These are phyloP conservation scores for Globisporangium megalacanthum DNA, from an alignment of 352 stramenopile species.

Conservation along the genomic window DNA sequence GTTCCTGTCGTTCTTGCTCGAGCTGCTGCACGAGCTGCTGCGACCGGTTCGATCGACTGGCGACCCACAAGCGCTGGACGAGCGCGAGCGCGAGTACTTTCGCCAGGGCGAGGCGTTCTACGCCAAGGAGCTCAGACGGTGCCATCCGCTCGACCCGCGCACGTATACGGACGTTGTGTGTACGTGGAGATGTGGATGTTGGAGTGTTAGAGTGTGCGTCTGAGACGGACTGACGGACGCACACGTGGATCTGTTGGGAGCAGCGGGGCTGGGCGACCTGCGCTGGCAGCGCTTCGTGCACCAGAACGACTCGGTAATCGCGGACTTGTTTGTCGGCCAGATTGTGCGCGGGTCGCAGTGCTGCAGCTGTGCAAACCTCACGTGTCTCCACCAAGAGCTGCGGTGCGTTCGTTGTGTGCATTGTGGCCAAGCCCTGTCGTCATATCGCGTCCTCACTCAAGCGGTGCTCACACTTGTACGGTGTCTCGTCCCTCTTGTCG, in stretches of 20 bases:
- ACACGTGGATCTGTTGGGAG: neutral
- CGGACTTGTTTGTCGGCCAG: conserved; percentile 62
- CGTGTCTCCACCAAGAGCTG: conserved; percentile 65
- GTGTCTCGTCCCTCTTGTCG: conserved; percentile 1
- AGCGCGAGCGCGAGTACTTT: conserved; percentile 15
- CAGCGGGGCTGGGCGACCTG: conserved; percentile 54
- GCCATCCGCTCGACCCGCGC: conserved; percentile 26
- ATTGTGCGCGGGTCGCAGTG: conserved; percentile 77
- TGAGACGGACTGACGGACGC: neutral
- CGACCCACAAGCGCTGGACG: neutral
- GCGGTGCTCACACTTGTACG: neutral
- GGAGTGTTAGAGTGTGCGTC: neutral
- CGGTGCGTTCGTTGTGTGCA: conserved; percentile 16
- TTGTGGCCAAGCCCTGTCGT: too few species aligned
- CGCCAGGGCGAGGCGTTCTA: conserved; percentile 22
- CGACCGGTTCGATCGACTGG: conserved; percentile 8
- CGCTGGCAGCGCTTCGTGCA: conserved; percentile 55
- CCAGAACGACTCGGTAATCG: conserved; percentile 62
- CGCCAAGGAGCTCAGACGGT: conserved; percentile 19
- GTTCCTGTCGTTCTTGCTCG: conserved; percentile 64
- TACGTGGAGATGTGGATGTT: conserved; percentile 20
- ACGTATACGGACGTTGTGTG: conserved; percentile 59
- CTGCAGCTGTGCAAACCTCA: conserved; percentile 63
- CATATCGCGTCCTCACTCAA: too few species aligned
- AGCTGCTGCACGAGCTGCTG: conserved; percentile 60